Percentiles rank a stretch among this genome's conserved stretches.
These are phyloP conservation scores for Deakozyma indianensis DNA, from an alignment of 805 yeast genomes.

Conservation along the genomic window DNA sequence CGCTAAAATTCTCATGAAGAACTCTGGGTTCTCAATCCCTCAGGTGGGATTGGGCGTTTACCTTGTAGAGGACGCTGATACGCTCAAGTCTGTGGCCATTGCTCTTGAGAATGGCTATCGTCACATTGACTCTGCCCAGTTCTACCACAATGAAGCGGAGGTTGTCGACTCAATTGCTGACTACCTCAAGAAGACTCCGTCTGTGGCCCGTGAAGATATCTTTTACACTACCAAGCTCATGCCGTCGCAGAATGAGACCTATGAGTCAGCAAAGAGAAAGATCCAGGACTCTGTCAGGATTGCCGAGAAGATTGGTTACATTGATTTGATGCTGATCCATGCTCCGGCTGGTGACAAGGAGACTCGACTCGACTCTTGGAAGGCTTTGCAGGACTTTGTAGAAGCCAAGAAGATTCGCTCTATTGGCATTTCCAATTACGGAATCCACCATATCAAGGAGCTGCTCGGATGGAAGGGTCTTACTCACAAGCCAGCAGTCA, in stretches of 20 bases:
- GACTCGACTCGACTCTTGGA: constrained; percentile 47
- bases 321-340: constrained; percentile 57
- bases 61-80: constrained; percentile 8
- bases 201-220: constrained; percentile 36
- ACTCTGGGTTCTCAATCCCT: constrained; percentile 5
- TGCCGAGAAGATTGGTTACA: constrained; percentile 43
- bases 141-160: constrained; percentile 48
- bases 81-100: constrained; percentile 29
- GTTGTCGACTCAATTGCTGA: constrained; percentile 39
- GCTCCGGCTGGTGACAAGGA: constrained; percentile 31
- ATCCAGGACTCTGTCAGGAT: constrained; percentile 39
- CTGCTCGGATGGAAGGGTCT: constrained; percentile 19
- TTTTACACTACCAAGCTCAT: constrained; percentile 58
- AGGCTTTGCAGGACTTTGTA: constrained; percentile 62
- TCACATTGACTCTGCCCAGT: constrained; percentile 61
- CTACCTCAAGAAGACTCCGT: constrained; percentile 34
- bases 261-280: constrained; percentile 40
- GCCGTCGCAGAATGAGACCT: constrained; percentile 47
- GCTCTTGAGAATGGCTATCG: constrained; percentile 59
- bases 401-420: constrained; percentile 42
- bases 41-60: constrained; percentile 9
- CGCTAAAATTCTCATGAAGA: neutral
- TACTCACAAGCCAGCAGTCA: constrained; percentile 40
- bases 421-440: constrained; percentile 68
- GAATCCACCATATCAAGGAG: constrained; percentile 46